Base-by-base conservation (phyloP, 768 basidiomycete species). In the Serendipita sp. region DNA sequence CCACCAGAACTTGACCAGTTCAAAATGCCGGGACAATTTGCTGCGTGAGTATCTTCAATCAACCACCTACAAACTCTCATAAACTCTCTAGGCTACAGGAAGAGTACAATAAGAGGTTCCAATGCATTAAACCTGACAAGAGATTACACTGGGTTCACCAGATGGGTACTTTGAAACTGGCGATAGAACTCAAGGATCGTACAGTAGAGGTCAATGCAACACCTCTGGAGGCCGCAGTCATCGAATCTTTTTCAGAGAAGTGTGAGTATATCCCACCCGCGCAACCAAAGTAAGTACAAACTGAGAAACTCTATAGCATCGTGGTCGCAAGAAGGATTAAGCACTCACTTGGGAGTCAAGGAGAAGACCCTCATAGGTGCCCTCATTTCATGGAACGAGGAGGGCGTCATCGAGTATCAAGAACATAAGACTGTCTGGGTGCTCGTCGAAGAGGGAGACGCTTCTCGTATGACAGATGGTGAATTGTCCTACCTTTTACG, bases 41-140 rank as follows among this genome's bases (percentile, higher is more conserved):
- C 83, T 68, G 73, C 74, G 94, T 95, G 70, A 52, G 86, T 34
- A 4, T 45, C 43, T 36, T 18, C 45, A 11, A 36, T 50, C 40
- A 33, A 33, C 27, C n/a, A 46, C 18, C n/a, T 48, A 36, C 48
- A n/a, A 36, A 18, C 13, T n/a, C 63, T 31, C 27, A 23, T 1
- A 23, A 23, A 23, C 23, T 23, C 11, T 23, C 11, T 68, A 92
- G 90, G 62, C 74, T 87, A 3, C 88, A 91, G 74, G 80, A 84
- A 50, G 74, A 79, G 16, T 98, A 97, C 69, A 82, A 86, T 2
- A 78, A 80, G 52, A 83, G 87, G 68, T 98, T 87, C 71, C 76
- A 77, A n/a, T 76, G 78, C 11, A 88, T 91, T 76, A 96, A 96
- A 70, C 91, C 92, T 0, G 92, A 96, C 74, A 97, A 98, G 76